Evolutionary conservation across 2,329 filamentous ascomycete genomes (phyloP), one percentile per base, ranked within the genome.

Genomic region (Pestalotiopsis sp.): DNA sequence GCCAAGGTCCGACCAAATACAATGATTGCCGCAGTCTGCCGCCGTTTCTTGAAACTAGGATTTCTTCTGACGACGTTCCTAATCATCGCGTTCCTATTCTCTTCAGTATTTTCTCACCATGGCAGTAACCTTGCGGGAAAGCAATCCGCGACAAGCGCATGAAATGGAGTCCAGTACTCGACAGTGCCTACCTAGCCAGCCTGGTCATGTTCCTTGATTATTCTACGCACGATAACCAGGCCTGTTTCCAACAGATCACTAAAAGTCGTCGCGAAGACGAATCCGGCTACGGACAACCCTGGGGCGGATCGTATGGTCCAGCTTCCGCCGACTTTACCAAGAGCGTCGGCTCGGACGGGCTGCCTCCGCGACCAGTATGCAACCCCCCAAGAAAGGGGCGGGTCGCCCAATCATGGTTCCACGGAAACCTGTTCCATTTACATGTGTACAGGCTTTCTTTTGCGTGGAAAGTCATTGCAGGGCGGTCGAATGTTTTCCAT

Each of bases 331-430:
- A 57, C 20, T 25, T 57, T 56, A 56, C 63, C 63, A 45, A 58
- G 38, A 66, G 20, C n/a, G 49, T 36, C 17, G 23, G 9, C 17
- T 52, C 63, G 63, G 63, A 66, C 17, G 45, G n/a, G 41, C 45
- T 36, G 2, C 41, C 63, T 66, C 63, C 63, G 63, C 49, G 17
- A 58, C 39, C 41, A 57, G 36, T 4, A 38, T 66, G 31, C 49
- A 20, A 38, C 63, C 25, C 23, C 12, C 4, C 25, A 27, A n/a
- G 25, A 20, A 45, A 27, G 27, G 57, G 17, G 20, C 27, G 49
- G 20, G 36, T 14, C 49, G 38, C 14, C 61, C 61, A 56, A 56
- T 36, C 13, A 39, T 12, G 17, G n/a, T 4, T 36, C 27, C 13
- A 31, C 23, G 45, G 49, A 49, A 13, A 9, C 6, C 63, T 4